Conservation (phyloP, 2,329 filamentous ascomycete genomes). For the Aspergillus alliaceus region DNA sequence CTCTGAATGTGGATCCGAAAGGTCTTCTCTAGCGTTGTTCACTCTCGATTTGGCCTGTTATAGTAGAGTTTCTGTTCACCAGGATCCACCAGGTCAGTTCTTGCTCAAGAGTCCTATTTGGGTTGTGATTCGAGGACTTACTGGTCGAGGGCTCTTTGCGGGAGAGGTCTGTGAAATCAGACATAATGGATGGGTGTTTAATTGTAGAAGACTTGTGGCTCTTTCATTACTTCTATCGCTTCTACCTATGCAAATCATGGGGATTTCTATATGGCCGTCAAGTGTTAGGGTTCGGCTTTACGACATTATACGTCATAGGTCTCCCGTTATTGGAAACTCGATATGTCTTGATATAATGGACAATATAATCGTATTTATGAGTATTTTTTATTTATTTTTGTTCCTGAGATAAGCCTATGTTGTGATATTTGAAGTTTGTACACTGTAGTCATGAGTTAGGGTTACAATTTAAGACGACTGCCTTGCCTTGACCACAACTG, state of each 20-base stretch:
- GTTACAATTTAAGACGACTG: no score
- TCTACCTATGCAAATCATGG: not conserved
- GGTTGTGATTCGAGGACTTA: not conserved
- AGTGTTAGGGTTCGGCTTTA: not conserved
- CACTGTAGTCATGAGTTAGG: no score
- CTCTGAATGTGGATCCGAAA: not conserved
- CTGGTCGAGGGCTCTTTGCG: conserved; percentile 9
- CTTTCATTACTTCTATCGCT: not conserved
- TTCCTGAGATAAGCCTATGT: not conserved
- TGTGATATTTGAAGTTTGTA: no score
- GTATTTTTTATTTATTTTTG: not conserved
- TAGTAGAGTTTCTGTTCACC: not conserved
- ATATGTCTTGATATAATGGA: no score
- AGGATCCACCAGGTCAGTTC: not conserved
- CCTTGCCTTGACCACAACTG: no score
- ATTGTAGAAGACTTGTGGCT: not conserved
- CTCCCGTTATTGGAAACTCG: not conserved
- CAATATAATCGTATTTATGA: no score
- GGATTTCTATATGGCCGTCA: not conserved
- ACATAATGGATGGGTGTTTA: not conserved
- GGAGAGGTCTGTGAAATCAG: conserved; percentile 5
- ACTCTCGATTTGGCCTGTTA: not conserved
- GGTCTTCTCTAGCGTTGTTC: not conserved
- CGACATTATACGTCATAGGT: not conserved
- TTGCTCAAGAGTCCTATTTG: not conserved